A percentile compares a stretch with the other conserved stretches of the same genome.
Conservation (phyloP, 2,329 filamentous ascomycete species). For the Epichloe brachyelytri region DNA sequence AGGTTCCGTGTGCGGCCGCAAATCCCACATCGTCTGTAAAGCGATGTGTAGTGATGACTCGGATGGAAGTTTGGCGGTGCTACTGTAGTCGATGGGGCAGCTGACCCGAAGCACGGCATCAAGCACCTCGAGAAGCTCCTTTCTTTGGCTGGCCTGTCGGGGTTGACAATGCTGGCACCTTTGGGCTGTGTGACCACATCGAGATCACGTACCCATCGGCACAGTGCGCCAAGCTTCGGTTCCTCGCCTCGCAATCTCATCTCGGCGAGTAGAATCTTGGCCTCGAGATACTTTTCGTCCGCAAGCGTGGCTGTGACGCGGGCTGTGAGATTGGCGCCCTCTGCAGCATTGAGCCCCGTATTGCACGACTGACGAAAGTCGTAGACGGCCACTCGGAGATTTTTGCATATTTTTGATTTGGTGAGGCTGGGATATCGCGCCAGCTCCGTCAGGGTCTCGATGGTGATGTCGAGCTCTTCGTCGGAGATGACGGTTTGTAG, state of each 20-base stretch:
- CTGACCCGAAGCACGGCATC: slow-evolving; percentile 52
- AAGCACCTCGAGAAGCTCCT: slow-evolving; percentile 45
- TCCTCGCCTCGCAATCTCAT: slow-evolving; percentile 55
- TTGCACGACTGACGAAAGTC: slow-evolving; percentile 57
- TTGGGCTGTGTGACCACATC: slow-evolving; percentile 50
- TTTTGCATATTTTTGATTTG: slow-evolving; percentile 56
- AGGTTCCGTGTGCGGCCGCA: slow-evolving; percentile 30
- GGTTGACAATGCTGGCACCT: slow-evolving; percentile 19
- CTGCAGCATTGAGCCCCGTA: slow-evolving; percentile 48
- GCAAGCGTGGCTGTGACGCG: slow-evolving; percentile 52
- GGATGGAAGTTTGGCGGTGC: slow-evolving; percentile 17
- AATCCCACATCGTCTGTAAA: slow-evolving; percentile 48
- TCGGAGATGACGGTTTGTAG: slow-evolving; percentile 42
- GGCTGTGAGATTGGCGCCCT: slow-evolving; percentile 50
- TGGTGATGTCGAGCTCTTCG: slow-evolving; percentile 54
- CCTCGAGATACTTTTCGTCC: slow-evolving; percentile 53
- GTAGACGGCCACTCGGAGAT: slow-evolving; percentile 53
- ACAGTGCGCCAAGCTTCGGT: slow-evolving; percentile 55
- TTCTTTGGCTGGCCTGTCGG: slow-evolving; percentile 31
- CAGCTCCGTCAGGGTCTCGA: slow-evolving; percentile 49
- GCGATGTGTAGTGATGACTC: slow-evolving; percentile 35
- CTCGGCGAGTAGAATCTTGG: slow-evolving; percentile 51
- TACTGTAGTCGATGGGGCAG: slow-evolving; percentile 42
- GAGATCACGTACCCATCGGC: slow-evolving; percentile 59
- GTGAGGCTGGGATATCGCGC: slow-evolving; percentile 47